A percentile compares a stretch with the other conserved stretches of the same genome.
Evolutionary conservation across 768 basidiomycete genomes (phyloP).

Genomic region (Butyriboletus loyo): DNA sequence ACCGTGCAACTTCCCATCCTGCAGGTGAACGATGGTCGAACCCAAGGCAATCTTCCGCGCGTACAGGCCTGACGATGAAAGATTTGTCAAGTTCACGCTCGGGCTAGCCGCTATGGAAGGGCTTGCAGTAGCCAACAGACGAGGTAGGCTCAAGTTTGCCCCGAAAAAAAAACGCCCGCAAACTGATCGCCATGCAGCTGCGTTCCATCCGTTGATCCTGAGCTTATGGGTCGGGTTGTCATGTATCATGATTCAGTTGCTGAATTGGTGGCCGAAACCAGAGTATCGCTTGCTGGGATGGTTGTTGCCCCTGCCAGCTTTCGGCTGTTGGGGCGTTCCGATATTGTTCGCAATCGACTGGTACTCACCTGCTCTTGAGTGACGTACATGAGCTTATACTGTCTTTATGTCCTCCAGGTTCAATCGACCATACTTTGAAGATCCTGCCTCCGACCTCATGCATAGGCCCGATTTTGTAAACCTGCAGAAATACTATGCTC

Average conservation of each 20-base stretch:
- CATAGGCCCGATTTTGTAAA: conserved; percentile 54
- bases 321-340: conserved; percentile 61
- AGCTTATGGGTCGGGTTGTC: conserved; percentile 61
- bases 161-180: neutral
- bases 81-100: conserved; percentile 58
- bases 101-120: conserved; percentile 65
- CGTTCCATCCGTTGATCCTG: conserved; percentile 60
- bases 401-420: conserved; percentile 41
- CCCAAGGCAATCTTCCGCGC: conserved; percentile 52
- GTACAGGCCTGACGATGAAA: conserved; percentile 51
- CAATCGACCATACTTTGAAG: conserved; percentile 68
- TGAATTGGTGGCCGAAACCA: conserved; percentile 67
- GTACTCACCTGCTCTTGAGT: conserved; percentile 33
- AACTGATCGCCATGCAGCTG: conserved; percentile 30
- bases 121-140: conserved; percentile 64
- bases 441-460: conserved; percentile 48
- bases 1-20: neutral
- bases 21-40: conserved; percentile 35
- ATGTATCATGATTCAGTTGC: conserved; percentile 51
- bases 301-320: conserved; percentile 59
- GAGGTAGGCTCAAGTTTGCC: conserved; percentile 36
- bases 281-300: conserved; percentile 46
- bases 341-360: conserved; percentile 69
- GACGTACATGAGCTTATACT: neutral
- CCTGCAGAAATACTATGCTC: conserved; percentile 53